These are phyloP conservation scores for Ascochyta viciae-villosae DNA, from an alignment of 2,329 filamentous ascomycete species.

Conservation along the genomic window DNA sequence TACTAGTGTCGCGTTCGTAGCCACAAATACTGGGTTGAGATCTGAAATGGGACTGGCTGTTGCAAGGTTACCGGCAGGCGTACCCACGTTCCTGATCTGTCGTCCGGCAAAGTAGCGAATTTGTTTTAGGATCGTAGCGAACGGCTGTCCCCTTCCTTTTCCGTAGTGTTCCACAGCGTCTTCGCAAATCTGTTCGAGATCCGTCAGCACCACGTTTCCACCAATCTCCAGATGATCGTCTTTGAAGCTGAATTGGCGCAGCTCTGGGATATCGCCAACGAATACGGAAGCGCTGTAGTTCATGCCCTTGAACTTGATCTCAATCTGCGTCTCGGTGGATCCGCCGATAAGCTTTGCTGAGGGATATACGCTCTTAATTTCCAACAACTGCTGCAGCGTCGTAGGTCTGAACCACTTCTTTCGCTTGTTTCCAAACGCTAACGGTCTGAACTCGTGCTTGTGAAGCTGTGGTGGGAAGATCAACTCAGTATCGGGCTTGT, in stretches of 20 bases:
- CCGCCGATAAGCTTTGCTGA: conserved; percentile 94
- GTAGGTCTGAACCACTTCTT: conserved; percentile 94
- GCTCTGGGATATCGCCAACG: conserved; percentile 89
- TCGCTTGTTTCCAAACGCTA: conserved; percentile 91
- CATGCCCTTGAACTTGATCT: conserved; percentile 97
- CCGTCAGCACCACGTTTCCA: conserved; percentile 90
- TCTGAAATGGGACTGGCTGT: conserved; percentile 97
- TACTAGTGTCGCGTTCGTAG: conserved; percentile 80
- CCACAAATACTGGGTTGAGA: conserved; percentile 91
- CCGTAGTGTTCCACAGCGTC: conserved; percentile 84
- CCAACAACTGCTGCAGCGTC: conserved; percentile 83
- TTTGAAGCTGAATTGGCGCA: conserved; percentile 80
- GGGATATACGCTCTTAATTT: conserved; percentile 87
- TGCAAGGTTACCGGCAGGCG: conserved; percentile 90
- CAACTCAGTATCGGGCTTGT: conserved; percentile 90
- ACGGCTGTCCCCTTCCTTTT: conserved; percentile 73
- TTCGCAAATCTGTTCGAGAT: conserved; percentile 84
- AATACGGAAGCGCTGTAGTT: conserved; percentile 89
- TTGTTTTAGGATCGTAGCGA: conserved; percentile 91
- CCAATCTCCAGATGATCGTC: conserved; percentile 89
- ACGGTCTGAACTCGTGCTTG: conserved; percentile 79
- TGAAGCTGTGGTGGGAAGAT: conserved; percentile 90
- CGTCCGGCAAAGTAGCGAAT: conserved; percentile 93
- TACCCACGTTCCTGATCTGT: conserved; percentile 97
- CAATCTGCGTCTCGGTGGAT: conserved; percentile 96